Conservation (phyloP, 1,139 yeast genomes). For the Pichia sp. region DNA sequence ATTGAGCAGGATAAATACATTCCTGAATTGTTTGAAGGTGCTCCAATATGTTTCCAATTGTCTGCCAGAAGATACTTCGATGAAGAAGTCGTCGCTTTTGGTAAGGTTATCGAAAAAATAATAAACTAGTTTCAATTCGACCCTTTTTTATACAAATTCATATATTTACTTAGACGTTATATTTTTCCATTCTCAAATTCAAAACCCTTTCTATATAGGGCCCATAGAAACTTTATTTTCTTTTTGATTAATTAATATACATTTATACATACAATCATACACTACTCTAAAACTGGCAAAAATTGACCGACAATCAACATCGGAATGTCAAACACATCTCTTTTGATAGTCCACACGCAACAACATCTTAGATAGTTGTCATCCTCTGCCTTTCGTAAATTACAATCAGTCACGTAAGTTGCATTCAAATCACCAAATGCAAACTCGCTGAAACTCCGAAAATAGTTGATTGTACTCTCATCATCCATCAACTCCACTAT, state of each 20-base stretch:
- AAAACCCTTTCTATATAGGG: neutral
- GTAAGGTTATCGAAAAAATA: constrained; percentile 31
- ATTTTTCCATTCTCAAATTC: neutral
- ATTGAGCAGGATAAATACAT: constrained; percentile 38
- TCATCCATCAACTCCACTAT: constrained; percentile 86
- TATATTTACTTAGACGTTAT: neutral
- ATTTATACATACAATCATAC: neutral
- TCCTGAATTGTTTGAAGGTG: constrained; percentile 42
- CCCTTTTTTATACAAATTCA: neutral
- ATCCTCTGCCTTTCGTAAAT: constrained; percentile 36
- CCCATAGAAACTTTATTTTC: neutral
- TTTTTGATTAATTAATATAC: neutral
- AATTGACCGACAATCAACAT: constrained; percentile 37
- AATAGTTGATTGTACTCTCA: constrained; percentile 78
- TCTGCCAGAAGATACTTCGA: constrained; percentile 51
- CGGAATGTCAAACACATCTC: constrained; percentile 89
- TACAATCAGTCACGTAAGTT: constrained; percentile 46
- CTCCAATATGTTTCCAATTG: constrained; percentile 51
- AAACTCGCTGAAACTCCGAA: constrained; percentile 75
- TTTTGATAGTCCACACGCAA: constrained; percentile 63
- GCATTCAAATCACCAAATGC: constrained; percentile 85
- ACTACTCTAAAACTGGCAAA: constrained; percentile 32
- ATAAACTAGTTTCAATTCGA: constrained; percentile 12
- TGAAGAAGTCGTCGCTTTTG: constrained; percentile 51
- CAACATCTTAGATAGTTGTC: constrained; percentile 46